Evolutionary conservation across 768 basidiomycete species (phyloP), one percentile per base, ranked within the genome.

Genomic region (Kwoniella europaea): DNA sequence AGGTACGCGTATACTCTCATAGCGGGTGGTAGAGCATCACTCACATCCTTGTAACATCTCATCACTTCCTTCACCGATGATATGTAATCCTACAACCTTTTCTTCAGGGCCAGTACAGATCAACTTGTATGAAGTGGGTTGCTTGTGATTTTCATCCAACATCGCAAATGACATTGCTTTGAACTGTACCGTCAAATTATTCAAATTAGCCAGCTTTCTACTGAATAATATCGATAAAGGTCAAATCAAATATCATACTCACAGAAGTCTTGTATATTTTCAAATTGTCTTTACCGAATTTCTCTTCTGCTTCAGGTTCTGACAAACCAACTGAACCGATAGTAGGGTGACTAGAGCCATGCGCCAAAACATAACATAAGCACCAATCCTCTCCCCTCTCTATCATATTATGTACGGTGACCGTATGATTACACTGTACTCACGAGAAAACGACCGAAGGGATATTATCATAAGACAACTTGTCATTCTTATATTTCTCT

Each of bases 381-480:
- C 20, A 46, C 46, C 46, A 15, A 13, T 50, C 46, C 15, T 50
- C 46, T 50, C 46, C 18, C 4, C 46, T 50, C 46, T 50, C 46
- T 50, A 13, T 18, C 5, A 4, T 50, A 13, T 50, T 20, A 4
- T 61, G 9, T 16, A 22, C 10, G 63, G 54, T 52, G 9, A 27
- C 27, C 27, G 27, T 27, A 27, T 27, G 27, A 27, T 27, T 15
- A 16, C 27, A 15, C 16, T 41, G 12, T 50, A 88, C 93, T 80
- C 74, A 95, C 93, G 96, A 93, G 86, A 98, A 98, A 67, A 98
- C 94, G 71, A 98, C 97, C 58, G 91, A 92, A 3, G 97, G 91
- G 69, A 99, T 94, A 82, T 98, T 89, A 43, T 90, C 87, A 82
- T 98, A 99, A 76, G 86, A 87, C 68, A 98, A 87, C 84, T 96